phyloP scores from a whole-genome alignment of 2,329 filamentous ascomycete genomes.

The Dothideomycetes sp. region DNA sequence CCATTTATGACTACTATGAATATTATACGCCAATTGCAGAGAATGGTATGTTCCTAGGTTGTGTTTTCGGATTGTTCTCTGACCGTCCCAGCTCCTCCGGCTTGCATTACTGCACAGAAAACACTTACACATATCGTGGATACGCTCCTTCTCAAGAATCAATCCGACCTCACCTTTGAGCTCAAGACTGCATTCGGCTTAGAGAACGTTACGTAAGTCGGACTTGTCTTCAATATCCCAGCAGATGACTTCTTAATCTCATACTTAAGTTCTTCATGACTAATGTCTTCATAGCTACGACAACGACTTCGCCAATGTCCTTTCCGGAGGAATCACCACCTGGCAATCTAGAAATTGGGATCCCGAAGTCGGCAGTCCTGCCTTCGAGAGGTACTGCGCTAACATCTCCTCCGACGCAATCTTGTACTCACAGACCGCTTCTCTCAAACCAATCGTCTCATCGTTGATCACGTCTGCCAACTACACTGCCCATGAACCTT shows the following conservation, averaged over 20 bases:
- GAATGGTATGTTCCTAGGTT: slow-evolving; percentile 30
- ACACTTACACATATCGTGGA: slow-evolving; percentile 52
- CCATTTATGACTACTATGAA: slow-evolving; percentile 67
- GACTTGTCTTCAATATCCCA: too few species aligned
- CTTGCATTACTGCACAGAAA: slow-evolving; percentile 57
- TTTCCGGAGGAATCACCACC: slow-evolving; percentile 19
- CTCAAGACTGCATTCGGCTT: slow-evolving; percentile 49
- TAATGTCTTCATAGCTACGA: too few species aligned
- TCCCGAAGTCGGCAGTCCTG: slow-evolving; percentile 40
- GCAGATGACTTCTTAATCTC: too few species aligned
- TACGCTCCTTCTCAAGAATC: slow-evolving; percentile 45
- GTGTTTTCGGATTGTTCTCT: neutral
- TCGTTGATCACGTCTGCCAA: slow-evolving; percentile 41
- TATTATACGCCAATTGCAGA: slow-evolving; percentile 52
- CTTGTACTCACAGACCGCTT: slow-evolving; percentile 34
- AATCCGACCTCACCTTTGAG: slow-evolving; percentile 30
- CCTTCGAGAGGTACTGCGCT: slow-evolving; percentile 46
- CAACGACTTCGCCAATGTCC: slow-evolving; percentile 5
- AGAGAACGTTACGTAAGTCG: slow-evolving; percentile 39
- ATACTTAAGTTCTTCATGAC: too few species aligned
- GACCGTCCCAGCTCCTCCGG: slow-evolving; percentile 38
- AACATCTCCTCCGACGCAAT: slow-evolving; percentile 43
- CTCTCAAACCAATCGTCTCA: slow-evolving; percentile 32
- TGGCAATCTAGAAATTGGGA: slow-evolving; percentile 56
- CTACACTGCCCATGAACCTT: slow-evolving; percentile 32